Base-by-base conservation (phyloP, 2,329 filamentous ascomycete genomes). In the Massarina eburnea region DNA sequence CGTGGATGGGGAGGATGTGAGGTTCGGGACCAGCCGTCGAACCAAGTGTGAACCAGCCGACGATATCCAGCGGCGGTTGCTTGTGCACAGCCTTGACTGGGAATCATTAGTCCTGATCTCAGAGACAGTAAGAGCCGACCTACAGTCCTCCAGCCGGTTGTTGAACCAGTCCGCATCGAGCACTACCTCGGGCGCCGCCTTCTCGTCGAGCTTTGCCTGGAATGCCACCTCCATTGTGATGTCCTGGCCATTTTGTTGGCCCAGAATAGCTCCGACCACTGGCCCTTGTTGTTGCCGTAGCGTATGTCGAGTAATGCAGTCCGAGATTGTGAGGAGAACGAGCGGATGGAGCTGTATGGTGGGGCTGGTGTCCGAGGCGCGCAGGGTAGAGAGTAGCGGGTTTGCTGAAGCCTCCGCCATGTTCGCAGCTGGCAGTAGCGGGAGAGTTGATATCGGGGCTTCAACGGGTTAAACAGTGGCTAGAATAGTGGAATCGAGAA, bases 151-250 rank as follows among this genome's bases (percentile, higher is more conserved):
- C 49, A 97, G 71, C 50, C 94, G 84, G 46, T 84, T 80, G 32
- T 75, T 73, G 64, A 97, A 96, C 83, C 88, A 95, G 3, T 73
- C 73, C 43, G 78, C 71, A 54, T 91, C 81, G 8, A 96, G 73
- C 24, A 82, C 68, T 33, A 84, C 78, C 35, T 83, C 76, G 24
- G 80, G 82, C 34, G 83, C 76, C 7, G 62, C 56, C 26, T 72
- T 63, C 24, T 68, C 66, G 1, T 57, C 55, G 22, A 71, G 59
- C 51, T 86, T 82, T 68, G 88, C 90, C 64, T 96, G 91, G 66
- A 96, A 97, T 3, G 89, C 91, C 74, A 95, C 86, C 70, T 97
- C 92, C 55, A 96, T 85, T 8, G 89, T 96, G 59, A 96, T 86
- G 62, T 92, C 85, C 46, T 90, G 86, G 17, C 92, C 92, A 76